Percentiles rank a stretch among this genome's conserved stretches.
These are phyloP conservation scores for Fraxinus anomala DNA, from an alignment of 257 asterid genomes.

Conservation along the genomic window DNA sequence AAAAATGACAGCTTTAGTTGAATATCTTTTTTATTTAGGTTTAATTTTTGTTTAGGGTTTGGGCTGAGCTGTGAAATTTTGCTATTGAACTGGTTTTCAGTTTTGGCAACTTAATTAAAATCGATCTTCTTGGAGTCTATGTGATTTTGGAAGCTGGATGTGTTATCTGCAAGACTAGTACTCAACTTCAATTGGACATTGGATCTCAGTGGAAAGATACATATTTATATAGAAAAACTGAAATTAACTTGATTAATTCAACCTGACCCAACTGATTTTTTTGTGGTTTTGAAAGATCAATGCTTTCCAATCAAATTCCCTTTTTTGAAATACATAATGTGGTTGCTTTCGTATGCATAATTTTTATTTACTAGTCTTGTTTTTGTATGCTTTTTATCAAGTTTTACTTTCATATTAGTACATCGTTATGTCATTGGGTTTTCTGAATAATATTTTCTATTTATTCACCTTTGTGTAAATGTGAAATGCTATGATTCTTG, in stretches of 20 bases:
- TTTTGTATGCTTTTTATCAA: neutral
- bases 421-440: neutral
- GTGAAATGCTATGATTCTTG: neutral
- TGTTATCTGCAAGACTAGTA: neutral
- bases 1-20: neutral
- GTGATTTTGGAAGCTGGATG: neutral
- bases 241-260: neutral
- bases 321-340: neutral
- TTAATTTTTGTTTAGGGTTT: neutral
- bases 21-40: neutral
- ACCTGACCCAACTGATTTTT: neutral
- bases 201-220: neutral
- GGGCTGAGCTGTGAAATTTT: neutral
- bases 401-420: neutral
- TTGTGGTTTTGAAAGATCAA: neutral
- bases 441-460: neutral
- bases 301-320: neutral
- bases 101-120: neutral
- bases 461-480: conserved; percentile 1
- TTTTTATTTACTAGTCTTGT: neutral
- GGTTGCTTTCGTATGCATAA: neutral
- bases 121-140: neutral
- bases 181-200: neutral
- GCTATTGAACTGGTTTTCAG: neutral
- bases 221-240: neutral